A percentile compares a stretch with the other conserved stretches of the same genome.
Conservation (phyloP, 1,284 basidiomycete genomes). For the Moesziomyces globuligerus region DNA sequence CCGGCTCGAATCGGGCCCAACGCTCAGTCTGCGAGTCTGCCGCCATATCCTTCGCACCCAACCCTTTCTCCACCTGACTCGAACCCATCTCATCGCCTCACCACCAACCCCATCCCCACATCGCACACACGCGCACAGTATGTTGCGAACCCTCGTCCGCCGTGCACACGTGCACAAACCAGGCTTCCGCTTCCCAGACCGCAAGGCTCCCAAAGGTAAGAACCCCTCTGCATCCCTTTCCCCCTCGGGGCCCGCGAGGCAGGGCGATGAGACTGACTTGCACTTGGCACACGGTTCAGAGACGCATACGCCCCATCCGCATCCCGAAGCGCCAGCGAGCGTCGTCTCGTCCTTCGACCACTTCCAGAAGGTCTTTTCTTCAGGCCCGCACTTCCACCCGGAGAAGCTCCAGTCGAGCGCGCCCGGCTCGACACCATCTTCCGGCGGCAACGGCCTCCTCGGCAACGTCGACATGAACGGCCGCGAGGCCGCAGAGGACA, state of each 20-base stretch:
- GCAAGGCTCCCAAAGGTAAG: conserved; percentile 54
- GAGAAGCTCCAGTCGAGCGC: conserved; percentile 53
- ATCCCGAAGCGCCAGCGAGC: conserved; percentile 61
- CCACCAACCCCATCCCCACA: conserved; percentile 2
- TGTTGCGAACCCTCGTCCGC: conserved; percentile 54
- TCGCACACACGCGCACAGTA: conserved; percentile 4
- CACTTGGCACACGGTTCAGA: too few relatives aligned
- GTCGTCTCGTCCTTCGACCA: conserved; percentile 54
- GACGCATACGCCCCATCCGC: conserved; percentile 57
- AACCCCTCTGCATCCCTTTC: neutral
- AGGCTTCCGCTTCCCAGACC: conserved; percentile 58
- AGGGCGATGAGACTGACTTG: too few relatives aligned
- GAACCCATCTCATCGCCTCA: neutral
- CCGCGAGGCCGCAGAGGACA: conserved; percentile 34
- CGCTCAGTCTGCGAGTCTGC: too few relatives aligned
- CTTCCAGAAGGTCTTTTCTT: conserved; percentile 57
- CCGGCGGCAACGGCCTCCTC: conserved; percentile 10
- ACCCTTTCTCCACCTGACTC: neutral
- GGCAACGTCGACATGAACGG: conserved; percentile 24
- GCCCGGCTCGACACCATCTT: too few relatives aligned
- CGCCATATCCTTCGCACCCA: too few relatives aligned
- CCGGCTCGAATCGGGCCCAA: conserved; percentile 27
- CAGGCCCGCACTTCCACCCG: conserved; percentile 64
- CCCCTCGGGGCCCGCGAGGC: too few relatives aligned
- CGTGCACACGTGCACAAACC: conserved; percentile 54